These are phyloP conservation scores for Yamadazyma phyllophila DNA, from an alignment of 805 yeast genomes.

Conservation along the genomic window DNA sequence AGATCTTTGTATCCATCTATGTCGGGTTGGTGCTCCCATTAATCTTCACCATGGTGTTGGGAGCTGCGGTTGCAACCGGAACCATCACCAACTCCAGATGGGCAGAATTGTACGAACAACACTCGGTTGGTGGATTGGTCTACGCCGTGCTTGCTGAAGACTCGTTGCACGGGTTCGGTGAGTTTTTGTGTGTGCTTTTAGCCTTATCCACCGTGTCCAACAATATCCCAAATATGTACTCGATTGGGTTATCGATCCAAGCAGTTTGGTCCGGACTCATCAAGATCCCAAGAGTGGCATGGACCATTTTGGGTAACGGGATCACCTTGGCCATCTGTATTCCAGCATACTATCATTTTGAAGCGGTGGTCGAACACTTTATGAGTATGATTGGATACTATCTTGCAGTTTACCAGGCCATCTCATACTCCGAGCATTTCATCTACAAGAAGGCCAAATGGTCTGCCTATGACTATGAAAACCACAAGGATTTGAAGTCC, in stretches of 20 bases:
- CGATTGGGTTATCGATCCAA: slow-evolving; percentile 83
- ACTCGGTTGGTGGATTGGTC: slow-evolving; percentile 66
- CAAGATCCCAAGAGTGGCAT: slow-evolving; percentile 73
- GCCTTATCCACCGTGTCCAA: slow-evolving; percentile 87
- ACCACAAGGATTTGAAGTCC: slow-evolving; percentile 52
- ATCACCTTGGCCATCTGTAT: slow-evolving; percentile 82
- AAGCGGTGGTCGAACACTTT: slow-evolving; percentile 75
- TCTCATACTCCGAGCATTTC: slow-evolving; percentile 75
- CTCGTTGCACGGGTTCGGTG: slow-evolving; percentile 84
- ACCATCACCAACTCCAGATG: slow-evolving; percentile 38
- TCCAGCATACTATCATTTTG: slow-evolving; percentile 78
- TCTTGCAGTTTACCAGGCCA: slow-evolving; percentile 78
- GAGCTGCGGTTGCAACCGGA: slow-evolving; percentile 84
- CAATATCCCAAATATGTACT: slow-evolving; percentile 92
- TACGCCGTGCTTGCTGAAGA: slow-evolving; percentile 74
- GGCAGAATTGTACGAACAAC: slow-evolving; percentile 24
- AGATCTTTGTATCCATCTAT: slow-evolving; percentile 62
- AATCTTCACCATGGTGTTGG: slow-evolving; percentile 70
- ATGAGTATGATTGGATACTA: slow-evolving; percentile 92
- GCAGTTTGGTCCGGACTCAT: slow-evolving; percentile 73
- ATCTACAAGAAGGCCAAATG: slow-evolving; percentile 65
- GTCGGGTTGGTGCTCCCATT: slow-evolving; percentile 68
- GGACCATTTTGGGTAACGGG: slow-evolving; percentile 77
- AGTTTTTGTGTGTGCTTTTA: slow-evolving; percentile 80
- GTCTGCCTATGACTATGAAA: slow-evolving; percentile 58